Percentiles rank a stretch among this genome's conserved stretches.
Evolutionary conservation across 345 rosid genomes (phyloP).

Genomic region (Boechera divaricarpa): DNA sequence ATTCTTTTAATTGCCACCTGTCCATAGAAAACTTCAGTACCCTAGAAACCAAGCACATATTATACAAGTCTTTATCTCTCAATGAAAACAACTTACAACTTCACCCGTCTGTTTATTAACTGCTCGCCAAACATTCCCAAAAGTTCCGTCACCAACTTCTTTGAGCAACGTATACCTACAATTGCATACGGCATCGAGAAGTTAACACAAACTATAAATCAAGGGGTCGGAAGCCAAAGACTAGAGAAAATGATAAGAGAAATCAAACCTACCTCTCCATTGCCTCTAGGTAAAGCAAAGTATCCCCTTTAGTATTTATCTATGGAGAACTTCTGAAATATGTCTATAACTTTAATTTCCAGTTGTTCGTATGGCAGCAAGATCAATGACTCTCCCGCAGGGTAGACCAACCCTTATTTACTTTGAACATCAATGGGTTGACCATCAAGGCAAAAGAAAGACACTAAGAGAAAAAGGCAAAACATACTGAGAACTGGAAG

Average conservation of each 20-base stretch:
- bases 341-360: constrained; percentile 54
- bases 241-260: not conserved
- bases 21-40: constrained; percentile 22
- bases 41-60: constrained; percentile 3
- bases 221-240: not conserved
- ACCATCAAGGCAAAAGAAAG: constrained; percentile 44
- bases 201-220: constrained; percentile 5
- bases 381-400: constrained; percentile 43
- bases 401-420: constrained; percentile 64
- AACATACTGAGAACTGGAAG: constrained; percentile 54
- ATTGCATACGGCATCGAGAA: constrained; percentile 9
- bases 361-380: constrained; percentile 27
- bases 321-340: constrained; percentile 44
- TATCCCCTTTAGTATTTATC: constrained; percentile 57
- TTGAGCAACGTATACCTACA: constrained; percentile 81
- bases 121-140: constrained; percentile 94
- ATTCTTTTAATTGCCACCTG: constrained; percentile 97
- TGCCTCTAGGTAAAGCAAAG: constrained; percentile 48
- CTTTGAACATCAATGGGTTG: constrained; percentile 50
- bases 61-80: not conserved
- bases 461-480: constrained; percentile 38
- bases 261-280: constrained; percentile 80
- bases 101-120: constrained; percentile 82
- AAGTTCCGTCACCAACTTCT: constrained; percentile 97
- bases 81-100: constrained; percentile 61